Evolutionary conservation across 257 asterid species (phyloP), one percentile per base, ranked within the genome.

Genomic region (Solanum etuberosum): DNA sequence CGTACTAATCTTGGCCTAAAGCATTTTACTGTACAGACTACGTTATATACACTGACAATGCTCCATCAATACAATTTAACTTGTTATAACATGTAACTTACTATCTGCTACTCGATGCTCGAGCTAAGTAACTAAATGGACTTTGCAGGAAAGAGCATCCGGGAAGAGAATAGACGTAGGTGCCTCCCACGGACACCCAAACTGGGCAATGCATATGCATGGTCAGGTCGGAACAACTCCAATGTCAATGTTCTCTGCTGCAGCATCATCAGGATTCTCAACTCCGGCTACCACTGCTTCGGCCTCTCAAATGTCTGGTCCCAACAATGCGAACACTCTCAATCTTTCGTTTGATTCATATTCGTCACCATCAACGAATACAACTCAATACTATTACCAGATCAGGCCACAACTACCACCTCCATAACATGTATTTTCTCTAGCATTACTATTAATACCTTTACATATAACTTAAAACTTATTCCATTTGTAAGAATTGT

Each of bases 191-290:
- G 94, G 90, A 86, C 90, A 86, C 37, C 91, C 88, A 11, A 90
- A 89, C 42, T 87, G 93, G 95, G 91, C 86, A 27, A 90, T 92
- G 93, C 91, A 91, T 90, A 89, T 90, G 91, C 92, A 91, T 54
- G 89, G 83, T 71, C 90, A 88, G 71, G 85, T 27, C 72, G 82
- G 86, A 25, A 81, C 90, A 7, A 89, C 87, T 81, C 93, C 93
- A 86, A 51, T 87, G 77, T 86, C 93, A 88, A 84, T 87, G 88
- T 85, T 88, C 3, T 25, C 89, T 90, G 38, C 83, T 43, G 97
- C 98, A 94, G 98, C 98, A 95, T 95, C 98, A 95, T 95, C 98
- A 94, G 98, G 98, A 95, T 95, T 95, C 98, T 87, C 94, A 89
- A 85, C 92, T 84, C 90, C 92, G 86, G 91, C 89, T 86, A 89